Base-by-base conservation (phyloP, 345 rosid genomes). In the Rubroshorea leprosula region DNA sequence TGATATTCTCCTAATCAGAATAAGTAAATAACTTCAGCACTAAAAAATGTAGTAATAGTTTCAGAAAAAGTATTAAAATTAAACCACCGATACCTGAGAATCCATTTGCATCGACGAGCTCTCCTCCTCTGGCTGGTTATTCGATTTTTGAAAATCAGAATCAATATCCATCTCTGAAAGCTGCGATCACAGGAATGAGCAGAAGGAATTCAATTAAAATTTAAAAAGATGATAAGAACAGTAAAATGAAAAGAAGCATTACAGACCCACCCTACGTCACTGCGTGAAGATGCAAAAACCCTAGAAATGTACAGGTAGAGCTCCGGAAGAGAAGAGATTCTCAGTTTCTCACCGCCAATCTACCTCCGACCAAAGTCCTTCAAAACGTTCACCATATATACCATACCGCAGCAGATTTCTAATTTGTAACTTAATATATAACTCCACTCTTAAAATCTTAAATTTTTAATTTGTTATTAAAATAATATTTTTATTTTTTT, bases 91-190 rank as follows among this genome's bases (percentile, higher is more conserved):
- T 12, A 66, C 85, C 72, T 72, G 65, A 8, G 86, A 49, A 69
- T 83, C 91, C 83, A 79, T 63, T 38, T 73, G 80, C 65, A 64
- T 57, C 0, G 76, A 67, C 2, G 39, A 19, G 11, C 54, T 68
- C 66, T 70, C 77, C 63, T 72, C 79, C 2, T 63, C 43, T 0
- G 82, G 48, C 56, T 74, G 75, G 4, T 48, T 41, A 66, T 66
- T 72, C 60, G 53, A 26, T 54, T 61, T 60, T 12, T 12, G 53
- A 21, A 60, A 45, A 27, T 49, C 74, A 27, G 80, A 74, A 76
- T 68, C 87, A n/a, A 78, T 57, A 43, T 83, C 87, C 87, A 81
- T 81, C 26, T 60, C 49, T 43, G 19, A 41, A 48, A 22, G 21
- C 24, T 45, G 26, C 45, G 21, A 15, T 24, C 14, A 44, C n/a